These are phyloP conservation scores for Hevea brasiliensis DNA, from an alignment of 345 rosid species.

Conservation along the genomic window DNA sequence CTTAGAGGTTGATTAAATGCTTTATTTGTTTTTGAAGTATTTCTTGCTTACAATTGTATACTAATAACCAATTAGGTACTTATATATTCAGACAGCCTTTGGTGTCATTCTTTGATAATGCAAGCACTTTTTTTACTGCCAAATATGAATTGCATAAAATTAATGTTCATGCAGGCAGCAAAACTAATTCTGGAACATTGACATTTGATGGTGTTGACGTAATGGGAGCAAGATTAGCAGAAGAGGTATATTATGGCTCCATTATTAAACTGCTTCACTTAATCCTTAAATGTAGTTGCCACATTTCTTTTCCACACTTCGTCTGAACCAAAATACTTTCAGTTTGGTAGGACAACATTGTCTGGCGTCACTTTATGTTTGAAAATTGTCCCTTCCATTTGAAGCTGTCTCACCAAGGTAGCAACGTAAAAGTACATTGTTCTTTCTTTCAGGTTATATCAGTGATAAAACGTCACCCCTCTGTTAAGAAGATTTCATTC, in stretches of 20 bases:
- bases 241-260: conserved; percentile 54
- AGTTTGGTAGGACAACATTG: background rate
- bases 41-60: background rate
- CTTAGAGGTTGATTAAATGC: background rate
- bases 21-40: background rate
- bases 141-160: conserved; percentile 6
- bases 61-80: background rate
- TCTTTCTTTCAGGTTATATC: conserved; percentile 60
- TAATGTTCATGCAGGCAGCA: conserved; percentile 61
- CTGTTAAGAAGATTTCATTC: conserved; percentile 69
- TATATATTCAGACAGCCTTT: background rate
- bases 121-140: background rate
- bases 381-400: conserved; percentile 1
- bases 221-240: conserved; percentile 86
- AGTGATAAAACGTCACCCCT: conserved; percentile 53
- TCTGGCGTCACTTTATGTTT: background rate
- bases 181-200: conserved; percentile 47
- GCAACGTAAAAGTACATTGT: background rate
- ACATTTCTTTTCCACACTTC: background rate
- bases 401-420: conserved; percentile 1
- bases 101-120: background rate
- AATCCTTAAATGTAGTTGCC: background rate
- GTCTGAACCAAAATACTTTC: background rate
- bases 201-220: conserved; percentile 88
- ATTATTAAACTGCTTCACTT: background rate